Evolutionary conservation across 139 green algal species (phyloP).

Genomic region (Chara braunii): DNA sequence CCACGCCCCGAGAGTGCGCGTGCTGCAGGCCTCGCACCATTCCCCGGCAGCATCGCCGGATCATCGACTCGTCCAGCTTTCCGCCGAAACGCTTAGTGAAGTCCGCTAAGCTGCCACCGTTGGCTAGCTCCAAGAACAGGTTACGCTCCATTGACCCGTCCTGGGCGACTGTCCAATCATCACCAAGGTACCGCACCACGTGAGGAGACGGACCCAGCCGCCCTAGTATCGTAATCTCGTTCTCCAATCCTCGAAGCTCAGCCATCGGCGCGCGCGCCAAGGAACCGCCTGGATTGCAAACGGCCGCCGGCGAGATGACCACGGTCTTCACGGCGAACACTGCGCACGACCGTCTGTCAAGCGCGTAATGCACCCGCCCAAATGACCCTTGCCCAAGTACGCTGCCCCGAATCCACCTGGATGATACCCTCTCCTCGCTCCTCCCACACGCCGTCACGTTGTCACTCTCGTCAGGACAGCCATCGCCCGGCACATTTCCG

Average conservation of each 20-base stretch:
- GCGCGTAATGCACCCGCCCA: slow-evolving; percentile 13
- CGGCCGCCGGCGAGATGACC: no score
- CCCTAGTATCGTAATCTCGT: slow-evolving; percentile 13
- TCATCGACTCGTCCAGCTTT: slow-evolving; percentile 9
- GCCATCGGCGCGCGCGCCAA: not conserved
- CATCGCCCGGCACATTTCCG: no score
- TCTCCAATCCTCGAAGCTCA: slow-evolving; percentile 15
- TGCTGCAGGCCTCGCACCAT: slow-evolving; percentile 39
- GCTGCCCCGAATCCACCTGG: slow-evolving; percentile 18
- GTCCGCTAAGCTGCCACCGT: slow-evolving; percentile 19
- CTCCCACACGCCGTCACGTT: no score
- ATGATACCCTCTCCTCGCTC: no score
- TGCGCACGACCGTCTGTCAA: not conserved
- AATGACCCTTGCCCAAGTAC: slow-evolving; percentile 29
- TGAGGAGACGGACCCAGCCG: slow-evolving; percentile 3
- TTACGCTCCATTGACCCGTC: not conserved
- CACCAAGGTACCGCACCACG: slow-evolving; percentile 14
- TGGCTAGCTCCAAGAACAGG: slow-evolving; percentile 15
- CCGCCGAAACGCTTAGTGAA: slow-evolving; percentile 7
- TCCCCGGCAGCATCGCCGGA: slow-evolving; percentile 9
- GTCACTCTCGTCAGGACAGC: no score
- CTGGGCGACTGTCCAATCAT: slow-evolving; percentile 17
- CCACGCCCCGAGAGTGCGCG: slow-evolving; percentile 37
- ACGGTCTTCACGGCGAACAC: slow-evolving; percentile 35
- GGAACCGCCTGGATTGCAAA: no score